Evolutionary conservation across 73 alveolate species (phyloP), one percentile per base, ranked within the genome.

Genomic region (Paramecium pentaurelia): DNA sequence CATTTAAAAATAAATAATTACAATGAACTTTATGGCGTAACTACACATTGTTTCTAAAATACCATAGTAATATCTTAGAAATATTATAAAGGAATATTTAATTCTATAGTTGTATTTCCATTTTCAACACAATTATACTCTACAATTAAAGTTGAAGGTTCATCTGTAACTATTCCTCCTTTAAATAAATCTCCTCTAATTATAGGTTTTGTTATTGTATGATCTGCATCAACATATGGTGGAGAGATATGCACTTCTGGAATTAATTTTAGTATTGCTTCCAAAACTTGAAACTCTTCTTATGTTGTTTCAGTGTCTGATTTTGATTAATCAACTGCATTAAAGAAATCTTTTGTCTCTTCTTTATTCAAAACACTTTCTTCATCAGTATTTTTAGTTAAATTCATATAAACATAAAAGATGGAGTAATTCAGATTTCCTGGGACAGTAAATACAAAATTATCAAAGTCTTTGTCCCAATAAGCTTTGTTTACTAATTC

Each of bases 181-280:
- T 45, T 80, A 20, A 42, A 60, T 47, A 80, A 80, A 12, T 80
- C 91, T n/a, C 91, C 91, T 44, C 51, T 9, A 16, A 80, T 25
- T 25, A 27, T 25, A 20, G 91, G 91, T 27, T 80, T 42, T 14
- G 34, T 42, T 2, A 32, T 32, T 2, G 91, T 80, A 45, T 80
- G 91, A 80, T 80, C 91, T 45, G 91, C 71, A 80, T 80, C 91
- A 27, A 80, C 73, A 49, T 45, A 42, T 44, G 91, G 91, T 1
- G 71, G 44, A 38, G 77, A 45, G 5, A 80, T 45, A 11, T 80
- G 47, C 8, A 25, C 91, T 44, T 80, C 91, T 27, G 91, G 91
- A 6, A 80, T 80, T 44, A 45, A 32, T 47, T 80, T 80, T 4
- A 80, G 30, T 6, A 80, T 80, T 7, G 75, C 75, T 45, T 80